These are phyloP conservation scores for Plectranthus barbatus DNA, from an alignment of 257 asterid species.

Conservation along the genomic window DNA sequence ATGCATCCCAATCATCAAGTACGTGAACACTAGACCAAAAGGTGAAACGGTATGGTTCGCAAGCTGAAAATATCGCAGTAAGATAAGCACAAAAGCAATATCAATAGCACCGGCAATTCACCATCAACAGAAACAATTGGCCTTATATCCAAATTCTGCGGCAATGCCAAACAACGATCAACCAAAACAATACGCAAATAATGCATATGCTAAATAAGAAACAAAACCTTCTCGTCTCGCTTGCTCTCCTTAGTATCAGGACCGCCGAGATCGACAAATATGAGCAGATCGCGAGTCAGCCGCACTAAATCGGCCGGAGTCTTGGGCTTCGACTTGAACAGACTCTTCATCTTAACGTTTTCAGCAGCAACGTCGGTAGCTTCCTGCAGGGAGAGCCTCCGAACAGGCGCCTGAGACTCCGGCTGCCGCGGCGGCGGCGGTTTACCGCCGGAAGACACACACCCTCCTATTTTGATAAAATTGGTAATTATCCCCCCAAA, in stretches of 20 bases:
- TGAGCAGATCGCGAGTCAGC: constrained; percentile 81
- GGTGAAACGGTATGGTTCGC: too few species aligned
- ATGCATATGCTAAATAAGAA: background rate
- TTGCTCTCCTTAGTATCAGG: constrained; percentile 62
- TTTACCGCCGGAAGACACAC: constrained; percentile 42
- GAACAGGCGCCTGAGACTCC: constrained; percentile 30
- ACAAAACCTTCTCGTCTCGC: constrained; percentile 73
- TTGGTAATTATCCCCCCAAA: background rate
- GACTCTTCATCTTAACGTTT: constrained; percentile 49
- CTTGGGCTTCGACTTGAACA: constrained; percentile 77
- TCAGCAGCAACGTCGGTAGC: constrained; percentile 21
- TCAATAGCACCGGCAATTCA: too few species aligned
- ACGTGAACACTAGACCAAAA: too few species aligned
- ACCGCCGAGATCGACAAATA: constrained; percentile 37
- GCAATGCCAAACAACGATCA: constrained; percentile 17
- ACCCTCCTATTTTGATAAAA: constrained; percentile 58
- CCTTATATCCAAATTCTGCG: background rate
- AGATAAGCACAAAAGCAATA: too few species aligned
- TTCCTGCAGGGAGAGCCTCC: constrained; percentile 36
- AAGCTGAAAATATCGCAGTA: too few species aligned
- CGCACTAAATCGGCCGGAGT: constrained; percentile 86
- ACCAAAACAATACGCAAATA: background rate
- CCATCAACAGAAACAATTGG: background rate
- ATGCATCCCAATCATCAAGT: constrained; percentile 2
- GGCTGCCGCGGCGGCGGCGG: constrained; percentile 45